Evolutionary conservation across 2,329 filamentous ascomycete species (phyloP), one percentile per base, ranked within the genome.

Genomic region (Penicillium sp.): DNA sequence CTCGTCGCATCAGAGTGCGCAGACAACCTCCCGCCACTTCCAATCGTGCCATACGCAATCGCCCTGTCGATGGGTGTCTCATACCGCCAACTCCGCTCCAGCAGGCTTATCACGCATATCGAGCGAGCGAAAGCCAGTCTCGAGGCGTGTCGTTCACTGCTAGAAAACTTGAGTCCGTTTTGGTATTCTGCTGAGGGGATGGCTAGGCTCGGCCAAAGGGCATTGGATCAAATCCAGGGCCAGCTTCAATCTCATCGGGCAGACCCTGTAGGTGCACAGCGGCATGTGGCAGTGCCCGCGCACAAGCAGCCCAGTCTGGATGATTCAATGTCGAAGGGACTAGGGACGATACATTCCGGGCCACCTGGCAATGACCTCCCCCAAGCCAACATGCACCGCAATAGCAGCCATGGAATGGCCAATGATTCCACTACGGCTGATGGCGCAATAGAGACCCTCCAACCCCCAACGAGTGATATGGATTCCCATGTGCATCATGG

Each of bases 41-140:
- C 80, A 1, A 70, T 81, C 4, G 71, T 81, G 12, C 78, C 79
- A 3, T 82, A 81, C 55, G 76, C 78, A 3, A 70, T 81, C 14
- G 75, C 77, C 1, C 68, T 82, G 5, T 77, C 78, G 3, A 71
- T 81, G 52, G 77, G 77, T 2, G 78, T 81, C 1, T 76, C 78
- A 2, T 82, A 82, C 57, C 76, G 79, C 13, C 76, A 80, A 48
- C 74, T 80, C 37, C 77, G 80, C 19, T 75, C 76, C 41, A 75
- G 76, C 49, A 76, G 72, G 42, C 64, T 79, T 9, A 74, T 67
- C 43, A 69, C 65, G 10, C 65, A 71, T 44, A 59, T 63, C 31
- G 61, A 69, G 33, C 64, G 65, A 34, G 65, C 68, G n/a, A 68
- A 64, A 42, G 56, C 60, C 30, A 66, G 66, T 14, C 53, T 73